Base-by-base conservation (phyloP, 1,284 basidiomycete species). In the Moniliella sp. region DNA sequence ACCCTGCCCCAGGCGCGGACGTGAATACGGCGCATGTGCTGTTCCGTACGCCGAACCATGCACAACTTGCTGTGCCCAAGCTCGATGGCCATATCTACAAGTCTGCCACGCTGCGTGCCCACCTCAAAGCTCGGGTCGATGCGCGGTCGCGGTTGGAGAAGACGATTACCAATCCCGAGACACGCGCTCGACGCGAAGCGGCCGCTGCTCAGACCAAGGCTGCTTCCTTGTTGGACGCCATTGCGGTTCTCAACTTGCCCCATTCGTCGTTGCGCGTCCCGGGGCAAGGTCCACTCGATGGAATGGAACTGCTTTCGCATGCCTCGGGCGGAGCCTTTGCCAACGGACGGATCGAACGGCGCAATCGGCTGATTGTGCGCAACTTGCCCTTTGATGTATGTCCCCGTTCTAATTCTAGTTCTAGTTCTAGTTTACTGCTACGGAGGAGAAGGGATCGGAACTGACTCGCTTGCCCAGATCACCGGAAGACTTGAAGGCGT, bases 21-120 rank as follows among this genome's bases (percentile, higher is more conserved):
- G 34, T 42, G 29, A 53, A 58, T 27, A 46, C 50, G 5, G 84
- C 83, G 2, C 68, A 80, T 46, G 72, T 78, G 26, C 51, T 83
- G 17, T 91, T 88, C 61, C 64, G 69, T 1, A 74, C 71, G 0
- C 74, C 83, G 14, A 55, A 59, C 14, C 65, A 72, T 34, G 82
- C 84, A 0, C 67, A 71, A 31, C 72, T 74, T 13, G 78, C 78
- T 1, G 70, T 81, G 17, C 66, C 64, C 36, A 84, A 82, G 63
- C 71, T 97, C 1, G 82, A 97, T 56, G 81, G 81, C 0, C 83
- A 91, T 57, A 75, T 84, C 25, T 93, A 78, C 70, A 91, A 93
- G 61, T 83, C 83, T 26, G 67, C 70, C 2, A 65, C 84, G 10
- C 71, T 94, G 15, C 82, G 77, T 4, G 80, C 76, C n/a, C 75